A percentile compares a stretch with the other conserved stretches of the same genome.
Conservation (phyloP, 1,284 basidiomycete genomes). For the Ustilago trichophora region DNA sequence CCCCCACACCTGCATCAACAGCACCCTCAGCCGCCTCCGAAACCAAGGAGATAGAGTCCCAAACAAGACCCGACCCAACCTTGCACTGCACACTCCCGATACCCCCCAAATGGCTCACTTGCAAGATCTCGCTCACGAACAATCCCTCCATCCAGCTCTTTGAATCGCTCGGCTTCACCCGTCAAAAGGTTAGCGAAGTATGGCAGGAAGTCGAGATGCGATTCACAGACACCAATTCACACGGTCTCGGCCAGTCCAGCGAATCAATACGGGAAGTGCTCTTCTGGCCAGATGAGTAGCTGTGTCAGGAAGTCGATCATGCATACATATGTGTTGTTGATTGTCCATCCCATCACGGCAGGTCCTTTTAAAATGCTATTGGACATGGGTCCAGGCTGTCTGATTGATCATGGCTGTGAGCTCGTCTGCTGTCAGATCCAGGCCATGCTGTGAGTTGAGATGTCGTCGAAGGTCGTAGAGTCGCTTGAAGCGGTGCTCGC, state of each 20-base stretch:
- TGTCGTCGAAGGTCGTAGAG: constrained; percentile 86
- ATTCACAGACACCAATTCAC: constrained; percentile 52
- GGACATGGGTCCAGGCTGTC: constrained; percentile 35
- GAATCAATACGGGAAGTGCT: constrained; percentile 11
- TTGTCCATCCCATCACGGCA: too few relatives aligned
- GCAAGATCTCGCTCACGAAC: constrained; percentile 51
- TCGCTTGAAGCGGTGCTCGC: constrained; percentile 78
- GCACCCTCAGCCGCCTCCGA: too few relatives aligned
- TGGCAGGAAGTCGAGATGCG: constrained; percentile 59
- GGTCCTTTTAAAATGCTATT: too few relatives aligned
- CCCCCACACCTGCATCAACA: too few relatives aligned
- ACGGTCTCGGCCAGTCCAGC: neutral
- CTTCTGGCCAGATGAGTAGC: constrained; percentile 16
- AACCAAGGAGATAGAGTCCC: too few relatives aligned
- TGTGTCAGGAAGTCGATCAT: too few relatives aligned
- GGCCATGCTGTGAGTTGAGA: constrained; percentile 74
- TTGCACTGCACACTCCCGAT: constrained; percentile 44
- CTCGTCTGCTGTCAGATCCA: constrained; percentile 68
- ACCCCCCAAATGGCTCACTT: constrained; percentile 33
- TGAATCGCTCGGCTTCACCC: constrained; percentile 49
- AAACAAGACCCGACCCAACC: too few relatives aligned
- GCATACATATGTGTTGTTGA: too few relatives aligned
- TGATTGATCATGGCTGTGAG: constrained; percentile 21
- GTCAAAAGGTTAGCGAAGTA: constrained; percentile 41
- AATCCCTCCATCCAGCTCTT: constrained; percentile 47